Evolutionary conservation across 371 early-diverging fungal genomes (phyloP).

Genomic region (Apophysomyces elegans): DNA sequence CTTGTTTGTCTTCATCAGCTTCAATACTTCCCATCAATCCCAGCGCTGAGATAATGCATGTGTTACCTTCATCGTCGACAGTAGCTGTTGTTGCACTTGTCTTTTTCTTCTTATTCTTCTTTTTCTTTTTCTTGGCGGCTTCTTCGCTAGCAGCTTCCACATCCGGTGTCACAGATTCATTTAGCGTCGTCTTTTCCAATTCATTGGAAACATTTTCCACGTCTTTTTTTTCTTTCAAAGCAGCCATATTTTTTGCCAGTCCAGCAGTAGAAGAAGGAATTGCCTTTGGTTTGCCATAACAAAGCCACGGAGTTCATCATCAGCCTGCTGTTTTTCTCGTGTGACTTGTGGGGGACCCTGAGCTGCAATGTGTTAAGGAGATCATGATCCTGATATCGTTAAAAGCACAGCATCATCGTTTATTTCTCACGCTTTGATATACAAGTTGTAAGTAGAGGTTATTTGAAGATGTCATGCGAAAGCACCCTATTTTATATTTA

Average conservation of each 20-base stretch:
- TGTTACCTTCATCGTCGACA: not conserved
- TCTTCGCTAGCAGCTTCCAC: not conserved
- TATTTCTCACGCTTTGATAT: too few species aligned
- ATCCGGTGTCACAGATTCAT: not conserved
- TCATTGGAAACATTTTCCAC: not conserved
- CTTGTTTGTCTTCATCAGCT: constrained; percentile 7
- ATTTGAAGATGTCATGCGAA: too few species aligned
- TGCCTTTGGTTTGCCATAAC: too few species aligned
- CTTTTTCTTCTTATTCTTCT: constrained; percentile 10
- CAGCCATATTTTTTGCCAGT: not conserved
- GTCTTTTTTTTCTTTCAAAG: not conserved
- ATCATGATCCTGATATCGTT: too few species aligned
- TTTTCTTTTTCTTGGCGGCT: constrained; percentile 3
- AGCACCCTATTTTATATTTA: too few species aligned
- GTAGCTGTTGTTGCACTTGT: not conserved
- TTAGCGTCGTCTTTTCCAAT: constrained; percentile 3
- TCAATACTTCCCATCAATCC: not conserved
- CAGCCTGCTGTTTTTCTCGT: too few species aligned
- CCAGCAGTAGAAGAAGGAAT: not conserved
- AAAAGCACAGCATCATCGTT: too few species aligned
- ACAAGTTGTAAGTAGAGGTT: too few species aligned
- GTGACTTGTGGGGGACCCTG: too few species aligned
- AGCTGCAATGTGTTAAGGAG: too few species aligned
- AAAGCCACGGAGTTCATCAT: too few species aligned
- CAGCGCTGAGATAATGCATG: not conserved